Evolutionary conservation across 352 stramenopile genomes (phyloP).

Genomic region (Pythium plurisporium): DNA sequence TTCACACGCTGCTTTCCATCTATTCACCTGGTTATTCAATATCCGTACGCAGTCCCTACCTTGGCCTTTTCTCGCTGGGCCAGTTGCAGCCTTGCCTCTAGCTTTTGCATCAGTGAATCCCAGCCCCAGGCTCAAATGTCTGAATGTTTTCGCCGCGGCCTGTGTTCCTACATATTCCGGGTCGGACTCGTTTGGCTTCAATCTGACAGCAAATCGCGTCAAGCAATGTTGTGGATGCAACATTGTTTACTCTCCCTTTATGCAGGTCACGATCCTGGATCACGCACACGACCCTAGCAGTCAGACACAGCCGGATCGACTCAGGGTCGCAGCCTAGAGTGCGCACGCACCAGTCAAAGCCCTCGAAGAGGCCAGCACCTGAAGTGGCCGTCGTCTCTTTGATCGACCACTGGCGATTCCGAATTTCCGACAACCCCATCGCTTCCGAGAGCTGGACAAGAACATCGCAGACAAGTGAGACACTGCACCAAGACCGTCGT

Average conservation of each 20-base stretch:
- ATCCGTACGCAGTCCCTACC: background rate
- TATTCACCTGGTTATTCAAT: background rate
- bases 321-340: no score
- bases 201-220: no score
- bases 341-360: constrained; percentile 97
- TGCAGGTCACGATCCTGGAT: constrained; percentile 84
- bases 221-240: no score
- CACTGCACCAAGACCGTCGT: no score
- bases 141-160: no score
- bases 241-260: constrained; percentile 87
- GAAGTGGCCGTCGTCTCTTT: constrained; percentile 98
- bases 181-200: no score
- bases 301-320: no score
- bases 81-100: no score
- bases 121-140: no score
- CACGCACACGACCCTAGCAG: no score
- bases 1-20: background rate
- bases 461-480: background rate
- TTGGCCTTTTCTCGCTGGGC: no score
- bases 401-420: constrained; percentile 99
- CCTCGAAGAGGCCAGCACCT: constrained; percentile 98
- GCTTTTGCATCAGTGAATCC: no score
- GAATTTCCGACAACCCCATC: constrained; percentile 96
- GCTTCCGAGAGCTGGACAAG: constrained; percentile 94
- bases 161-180: background rate